These are phyloP conservation scores for Penicillium alfredii DNA, from an alignment of 495 filamentous ascomycete species.

Conservation along the genomic window DNA sequence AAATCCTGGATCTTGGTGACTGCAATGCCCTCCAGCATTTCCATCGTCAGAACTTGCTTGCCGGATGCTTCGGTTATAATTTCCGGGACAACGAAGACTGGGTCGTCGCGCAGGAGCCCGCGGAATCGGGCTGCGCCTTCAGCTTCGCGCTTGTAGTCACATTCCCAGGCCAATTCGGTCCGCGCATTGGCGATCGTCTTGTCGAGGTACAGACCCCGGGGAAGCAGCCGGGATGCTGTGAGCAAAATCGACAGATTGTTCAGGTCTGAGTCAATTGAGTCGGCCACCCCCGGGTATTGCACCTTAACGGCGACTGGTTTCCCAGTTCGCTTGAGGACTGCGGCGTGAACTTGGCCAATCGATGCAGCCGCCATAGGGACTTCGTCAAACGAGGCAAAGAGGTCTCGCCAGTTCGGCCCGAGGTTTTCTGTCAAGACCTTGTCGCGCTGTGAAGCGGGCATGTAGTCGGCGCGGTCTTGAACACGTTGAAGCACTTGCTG, in stretches of 20 bases:
- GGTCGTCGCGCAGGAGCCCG: constrained; percentile 63
- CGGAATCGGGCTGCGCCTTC: constrained; percentile 69
- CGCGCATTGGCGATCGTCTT: constrained; percentile 98
- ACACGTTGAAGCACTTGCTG: constrained; percentile 86
- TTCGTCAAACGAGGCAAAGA: constrained; percentile 82
- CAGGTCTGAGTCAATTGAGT: constrained; percentile 91
- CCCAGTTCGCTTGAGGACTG: constrained; percentile 67
- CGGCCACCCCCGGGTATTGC: constrained; percentile 95
- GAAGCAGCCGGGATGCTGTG: constrained; percentile 80
- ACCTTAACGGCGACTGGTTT: constrained; percentile 87
- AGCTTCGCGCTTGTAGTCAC: constrained; percentile 88
- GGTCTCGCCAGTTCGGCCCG: constrained; percentile 75
- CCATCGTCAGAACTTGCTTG: constrained; percentile 85
- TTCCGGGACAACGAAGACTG: constrained; percentile 71
- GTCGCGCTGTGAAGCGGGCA: constrained; percentile 89
- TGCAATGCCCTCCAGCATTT: constrained; percentile 78
- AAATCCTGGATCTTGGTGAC: constrained; percentile 77
- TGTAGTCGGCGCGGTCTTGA: constrained; percentile 96
- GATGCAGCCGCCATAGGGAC: constrained; percentile 94
- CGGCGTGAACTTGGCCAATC: constrained; percentile 92
- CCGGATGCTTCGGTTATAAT: constrained; percentile 76
- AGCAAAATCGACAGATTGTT: constrained; percentile 88
- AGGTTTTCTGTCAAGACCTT: constrained; percentile 72
- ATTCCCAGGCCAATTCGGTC: constrained; percentile 90
- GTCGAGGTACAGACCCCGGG: constrained; percentile 87